Conservation (phyloP, 306 rosid genomes). For the Castanospermum australe region DNA sequence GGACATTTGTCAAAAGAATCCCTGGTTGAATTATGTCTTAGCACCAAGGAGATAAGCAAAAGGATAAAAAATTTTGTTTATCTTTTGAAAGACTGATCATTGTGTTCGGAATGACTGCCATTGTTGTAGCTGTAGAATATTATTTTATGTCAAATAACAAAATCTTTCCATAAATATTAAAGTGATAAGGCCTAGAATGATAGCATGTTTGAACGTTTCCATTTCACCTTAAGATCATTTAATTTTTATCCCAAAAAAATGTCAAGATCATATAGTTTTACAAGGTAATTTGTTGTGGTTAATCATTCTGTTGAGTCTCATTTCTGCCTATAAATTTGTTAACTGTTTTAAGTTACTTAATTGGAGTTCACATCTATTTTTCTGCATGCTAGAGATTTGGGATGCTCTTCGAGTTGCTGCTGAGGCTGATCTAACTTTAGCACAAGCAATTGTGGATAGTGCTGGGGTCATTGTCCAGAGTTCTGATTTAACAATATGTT, state of each 20-base stretch:
- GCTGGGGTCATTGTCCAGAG: constrained; percentile 96
- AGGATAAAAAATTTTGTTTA: not conserved
- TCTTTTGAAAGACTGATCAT: constrained; percentile 15
- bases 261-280: not conserved
- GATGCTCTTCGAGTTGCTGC: constrained; percentile 99
- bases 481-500: constrained; percentile 90
- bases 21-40: not conserved
- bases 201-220: not conserved
- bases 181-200: not conserved
- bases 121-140: not conserved
- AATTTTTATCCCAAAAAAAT: not conserved
- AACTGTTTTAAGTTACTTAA: constrained; percentile 3
- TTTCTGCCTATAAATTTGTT: not conserved
- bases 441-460: constrained; percentile 93
- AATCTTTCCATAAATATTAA: not conserved
- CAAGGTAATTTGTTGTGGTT: not conserved
- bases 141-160: not conserved
- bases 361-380: constrained; percentile 32
- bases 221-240: not conserved
- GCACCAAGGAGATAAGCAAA: not conserved
- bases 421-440: constrained; percentile 83
- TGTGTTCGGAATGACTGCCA: not conserved
- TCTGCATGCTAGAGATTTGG: constrained; percentile 79
- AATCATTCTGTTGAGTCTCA: constrained; percentile 11
- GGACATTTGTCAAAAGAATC: not conserved